Base-by-base conservation (phyloP, 768 basidiomycete species). In the Cyclocybe aegerita region DNA sequence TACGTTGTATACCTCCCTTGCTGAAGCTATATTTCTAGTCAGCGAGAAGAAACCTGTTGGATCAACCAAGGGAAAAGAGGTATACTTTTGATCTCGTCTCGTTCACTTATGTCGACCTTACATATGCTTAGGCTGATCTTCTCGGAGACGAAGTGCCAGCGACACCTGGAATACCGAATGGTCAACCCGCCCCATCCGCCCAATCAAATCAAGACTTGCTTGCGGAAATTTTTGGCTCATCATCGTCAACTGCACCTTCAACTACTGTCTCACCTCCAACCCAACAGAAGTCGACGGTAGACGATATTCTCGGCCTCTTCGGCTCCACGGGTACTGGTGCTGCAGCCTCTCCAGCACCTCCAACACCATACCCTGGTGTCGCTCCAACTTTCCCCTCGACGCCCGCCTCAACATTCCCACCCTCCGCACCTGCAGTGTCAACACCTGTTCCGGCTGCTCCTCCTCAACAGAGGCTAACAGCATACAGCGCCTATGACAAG, bases 21-120 rank as follows among this genome's bases (percentile, higher is more conserved):
- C 47, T 34, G 43, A 10, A 38, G 33, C 9, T 39, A 7, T 44
- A 7, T 33, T 40, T 44, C 15, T 57, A 95, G 93, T 94, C 46
- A 95, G 93, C 70, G 96, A 99, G 70, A 92, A 93, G 63, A 93
- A 94, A 62, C 90, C 92, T 33, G 97, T 99, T 30, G 97, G 96
- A 3, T 94, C 94, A 1, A 91, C 93, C 0, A 77, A 82, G 60
- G 79, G 82, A 11, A 88, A 85, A 68, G 91, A 93, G 52, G 88
- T 87, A 58, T 17, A 78, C 63, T 15, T 37, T 11, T 38, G 5
- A 29, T 45, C 40, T 50, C 43, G 33, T 30, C 30, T 49, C 9
- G 35, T 23, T 44, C 47, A 32, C 33, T 34, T 2, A 39, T n/a
- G 16, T 40, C 10, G 4, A 10, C 29, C 38, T 62, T 64, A 23